Percentiles rank a stretch among this genome's conserved stretches.
Evolutionary conservation across 2,329 filamentous ascomycete genomes (phyloP).

Genomic region (Exophiala viscosa): DNA sequence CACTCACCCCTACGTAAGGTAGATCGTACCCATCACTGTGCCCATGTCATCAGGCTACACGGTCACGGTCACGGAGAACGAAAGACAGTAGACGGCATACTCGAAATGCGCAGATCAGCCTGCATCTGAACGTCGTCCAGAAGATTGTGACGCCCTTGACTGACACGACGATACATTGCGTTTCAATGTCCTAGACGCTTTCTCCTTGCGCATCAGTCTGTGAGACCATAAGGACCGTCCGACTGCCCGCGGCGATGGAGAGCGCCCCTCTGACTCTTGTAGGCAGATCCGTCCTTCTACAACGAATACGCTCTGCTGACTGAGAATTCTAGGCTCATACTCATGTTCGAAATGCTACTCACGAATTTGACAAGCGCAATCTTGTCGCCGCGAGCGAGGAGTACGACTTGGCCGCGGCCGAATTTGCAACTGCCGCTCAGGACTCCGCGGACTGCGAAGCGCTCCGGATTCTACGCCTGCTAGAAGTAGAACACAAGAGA

Average conservation of each 20-base stretch:
- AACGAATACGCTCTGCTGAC: constrained; percentile 8
- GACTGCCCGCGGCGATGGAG: constrained; percentile 54
- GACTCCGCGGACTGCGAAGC: constrained; percentile 69
- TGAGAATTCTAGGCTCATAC: constrained; percentile 67
- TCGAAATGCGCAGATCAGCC: no score
- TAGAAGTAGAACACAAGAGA: constrained; percentile 82
- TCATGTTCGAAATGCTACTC: constrained; percentile 78
- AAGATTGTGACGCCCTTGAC: no score
- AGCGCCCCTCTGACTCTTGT: constrained; percentile 65
- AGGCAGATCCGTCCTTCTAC: constrained; percentile 25
- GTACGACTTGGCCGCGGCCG: constrained; percentile 80
- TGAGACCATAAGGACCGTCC: no score
- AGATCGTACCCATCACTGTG: no score
- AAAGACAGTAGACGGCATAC: no score
- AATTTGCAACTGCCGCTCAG: constrained; percentile 80
- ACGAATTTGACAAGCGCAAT: constrained; percentile 64
- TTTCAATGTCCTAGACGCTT: no score
- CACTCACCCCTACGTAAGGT: no score
- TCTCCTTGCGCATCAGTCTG: no score
- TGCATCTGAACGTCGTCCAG: no score
- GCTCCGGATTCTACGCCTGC: constrained; percentile 73
- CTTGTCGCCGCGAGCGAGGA: constrained; percentile 80
- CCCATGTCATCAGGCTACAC: no score
- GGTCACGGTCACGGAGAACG: no score
- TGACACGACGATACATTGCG: no score